phyloP scores from a whole-genome alignment of 371 early-diverging fungal genomes.

The Batrachochytrium dendrobatidis region DNA sequence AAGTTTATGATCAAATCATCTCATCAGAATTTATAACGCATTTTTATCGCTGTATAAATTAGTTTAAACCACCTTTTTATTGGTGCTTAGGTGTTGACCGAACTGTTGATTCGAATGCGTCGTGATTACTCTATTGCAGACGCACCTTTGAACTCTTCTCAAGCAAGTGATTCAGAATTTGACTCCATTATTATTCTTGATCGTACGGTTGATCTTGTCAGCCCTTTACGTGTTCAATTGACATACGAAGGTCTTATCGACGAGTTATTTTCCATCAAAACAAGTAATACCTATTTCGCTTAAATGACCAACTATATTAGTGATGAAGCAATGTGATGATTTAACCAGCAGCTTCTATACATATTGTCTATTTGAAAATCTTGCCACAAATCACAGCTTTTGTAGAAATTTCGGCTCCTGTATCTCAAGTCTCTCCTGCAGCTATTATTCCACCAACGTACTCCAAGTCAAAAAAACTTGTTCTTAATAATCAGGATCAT shows the following conservation, averaged over 20 bases:
- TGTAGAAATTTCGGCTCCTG: constrained; percentile 34
- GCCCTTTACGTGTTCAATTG: constrained; percentile 85
- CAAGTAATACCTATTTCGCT: too few species aligned
- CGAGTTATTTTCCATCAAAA: constrained; percentile 37
- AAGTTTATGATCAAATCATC: constrained; percentile 5
- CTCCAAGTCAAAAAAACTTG: constrained; percentile 66
- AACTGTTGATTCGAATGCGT: constrained; percentile 75
- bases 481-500: constrained; percentile 69
- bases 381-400: constrained; percentile 24
- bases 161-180: constrained; percentile 37
- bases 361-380: too few species aligned
- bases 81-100: constrained; percentile 51
- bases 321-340: too few species aligned
- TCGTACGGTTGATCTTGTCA: constrained; percentile 78
- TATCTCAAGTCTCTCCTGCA: constrained; percentile 8
- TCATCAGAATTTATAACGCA: neutral
- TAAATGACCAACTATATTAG: too few species aligned
- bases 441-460: constrained; percentile 12
- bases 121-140: constrained; percentile 55
- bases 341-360: too few species aligned
- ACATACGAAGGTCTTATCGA: constrained; percentile 93
- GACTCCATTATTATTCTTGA: constrained; percentile 89
- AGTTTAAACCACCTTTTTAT: neutral
- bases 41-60: constrained; percentile 5
- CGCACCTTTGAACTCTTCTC: constrained; percentile 7